Conservation (phyloP, 306 rosid species). For the Cajanus cajan region DNA sequence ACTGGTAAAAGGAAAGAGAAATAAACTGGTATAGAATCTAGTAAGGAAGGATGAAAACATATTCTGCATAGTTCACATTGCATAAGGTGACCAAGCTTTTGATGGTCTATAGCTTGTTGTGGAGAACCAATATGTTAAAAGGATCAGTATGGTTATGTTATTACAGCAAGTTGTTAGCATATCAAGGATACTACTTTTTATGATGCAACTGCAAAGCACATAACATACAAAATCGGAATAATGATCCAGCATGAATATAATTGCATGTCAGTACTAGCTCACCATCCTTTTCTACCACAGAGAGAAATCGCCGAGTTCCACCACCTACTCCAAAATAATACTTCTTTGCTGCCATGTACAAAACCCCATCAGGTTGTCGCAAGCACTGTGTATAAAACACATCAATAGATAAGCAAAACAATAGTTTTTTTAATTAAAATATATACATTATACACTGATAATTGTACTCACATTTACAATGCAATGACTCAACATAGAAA, state of each 20-base stretch:
- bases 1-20: neutral
- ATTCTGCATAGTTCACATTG: neutral
- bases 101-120: neutral
- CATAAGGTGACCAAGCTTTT: conserved; percentile 2
- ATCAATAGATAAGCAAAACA: conserved; percentile 23
- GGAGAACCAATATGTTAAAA: neutral
- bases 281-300: conserved; percentile 83
- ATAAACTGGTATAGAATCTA: neutral
- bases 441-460: conserved; percentile 6
- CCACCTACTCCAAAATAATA: conserved; percentile 98
- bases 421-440: neutral
- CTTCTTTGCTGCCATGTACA: conserved; percentile 90
- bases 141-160: neutral
- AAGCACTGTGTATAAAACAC: conserved; percentile 54
- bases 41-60: neutral
- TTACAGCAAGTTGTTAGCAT: neutral
- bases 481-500: conserved; percentile 3
- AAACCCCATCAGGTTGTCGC: conserved; percentile 55
- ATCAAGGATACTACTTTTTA: neutral
- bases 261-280: conserved; percentile 34
- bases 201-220: conserved; percentile 2
- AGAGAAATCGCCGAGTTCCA: conserved; percentile 71
- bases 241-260: neutral
- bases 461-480: neutral
- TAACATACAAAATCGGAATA: neutral